Base-by-base conservation (phyloP, 371 early-diverging fungal genomes). In the Saksenaea oblongispora region DNA sequence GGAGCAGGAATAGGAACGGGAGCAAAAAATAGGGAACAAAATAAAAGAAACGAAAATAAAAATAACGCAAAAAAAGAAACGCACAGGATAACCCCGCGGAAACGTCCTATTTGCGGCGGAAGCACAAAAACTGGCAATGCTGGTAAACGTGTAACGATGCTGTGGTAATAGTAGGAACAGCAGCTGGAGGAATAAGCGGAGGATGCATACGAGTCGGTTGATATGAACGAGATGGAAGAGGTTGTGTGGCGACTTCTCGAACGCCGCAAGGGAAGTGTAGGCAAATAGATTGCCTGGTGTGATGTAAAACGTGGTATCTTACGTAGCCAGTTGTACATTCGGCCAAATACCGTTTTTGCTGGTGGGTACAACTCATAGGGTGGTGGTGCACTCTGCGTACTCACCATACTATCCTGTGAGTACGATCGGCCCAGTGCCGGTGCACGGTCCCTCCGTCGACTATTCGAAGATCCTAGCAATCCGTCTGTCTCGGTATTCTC, bases 351-450 rank as follows among this genome's bases (percentile, higher is more conserved):
- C 14, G 76, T 73, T 35, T 70, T 78, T 34, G 82, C 82, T 35
- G 76, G 82, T 27, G 82, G 78, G 62, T 81, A 81, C 17, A 78
- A 42, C 54, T 81, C 78, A 44, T 81, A 81, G 22, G 82, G 78
- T 39, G 82, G 82, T 24, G 82, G 82, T 14, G 76, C 73, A 10
- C 76, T 76, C 58, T 76, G 74, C 0, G 73, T 78, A 37, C 78
- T 81, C 1, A 81, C 61, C 0, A 74, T 69, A 36, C 82, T 81
- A 18, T 74, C 70, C 58, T 74, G 66, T 9, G 74, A 73, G 24
- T 63, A 61, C 1, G 70, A 62, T 34, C 74, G 58, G 5, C 24
- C 51, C 17, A 47, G 51, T 1, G 51, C 51, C 3, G 51, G 51
- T 26, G 22, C 51, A 47, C 22, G 51, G 10, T 47, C 51, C 51